Evolutionary conservation across 768 basidiomycete genomes (phyloP).

Genomic region (Pleurotus pulmonarius): DNA sequence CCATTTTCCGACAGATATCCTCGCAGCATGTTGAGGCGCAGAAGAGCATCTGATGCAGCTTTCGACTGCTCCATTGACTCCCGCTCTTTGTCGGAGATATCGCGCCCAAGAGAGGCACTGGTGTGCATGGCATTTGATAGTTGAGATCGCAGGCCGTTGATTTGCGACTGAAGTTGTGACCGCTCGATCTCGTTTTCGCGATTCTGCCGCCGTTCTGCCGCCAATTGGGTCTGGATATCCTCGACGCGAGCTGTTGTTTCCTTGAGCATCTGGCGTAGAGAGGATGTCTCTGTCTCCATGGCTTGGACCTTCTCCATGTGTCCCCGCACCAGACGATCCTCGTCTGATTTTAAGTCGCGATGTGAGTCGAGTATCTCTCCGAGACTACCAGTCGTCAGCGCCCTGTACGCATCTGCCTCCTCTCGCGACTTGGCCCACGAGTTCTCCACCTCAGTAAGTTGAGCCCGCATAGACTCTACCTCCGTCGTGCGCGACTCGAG

Average conservation of each 20-base stretch:
- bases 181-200: constrained; percentile 66
- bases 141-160: constrained; percentile 70
- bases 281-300: constrained; percentile 72
- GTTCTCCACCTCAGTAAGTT: constrained; percentile 80
- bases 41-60: constrained; percentile 62
- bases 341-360: constrained; percentile 78
- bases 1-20: constrained; percentile 89
- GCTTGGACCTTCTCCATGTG: constrained; percentile 82
- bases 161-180: constrained; percentile 64
- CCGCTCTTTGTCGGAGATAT: constrained; percentile 61
- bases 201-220: constrained; percentile 62
- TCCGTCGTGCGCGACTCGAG: constrained; percentile 74
- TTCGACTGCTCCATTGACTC: constrained; percentile 61
- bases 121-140: constrained; percentile 67
- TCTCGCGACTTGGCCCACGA: constrained; percentile 90
- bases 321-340: constrained; percentile 70
- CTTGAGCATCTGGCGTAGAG: constrained; percentile 75
- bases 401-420: constrained; percentile 88
- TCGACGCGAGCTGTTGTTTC: constrained; percentile 73
- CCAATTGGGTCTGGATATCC: constrained; percentile 59
- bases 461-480: constrained; percentile 60
- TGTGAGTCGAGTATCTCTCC: constrained; percentile 88
- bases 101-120: constrained; percentile 64
- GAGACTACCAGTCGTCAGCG: constrained; percentile 80
- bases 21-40: constrained; percentile 77